Conservation (phyloP, 345 rosid species). For the Acer negundo region DNA sequence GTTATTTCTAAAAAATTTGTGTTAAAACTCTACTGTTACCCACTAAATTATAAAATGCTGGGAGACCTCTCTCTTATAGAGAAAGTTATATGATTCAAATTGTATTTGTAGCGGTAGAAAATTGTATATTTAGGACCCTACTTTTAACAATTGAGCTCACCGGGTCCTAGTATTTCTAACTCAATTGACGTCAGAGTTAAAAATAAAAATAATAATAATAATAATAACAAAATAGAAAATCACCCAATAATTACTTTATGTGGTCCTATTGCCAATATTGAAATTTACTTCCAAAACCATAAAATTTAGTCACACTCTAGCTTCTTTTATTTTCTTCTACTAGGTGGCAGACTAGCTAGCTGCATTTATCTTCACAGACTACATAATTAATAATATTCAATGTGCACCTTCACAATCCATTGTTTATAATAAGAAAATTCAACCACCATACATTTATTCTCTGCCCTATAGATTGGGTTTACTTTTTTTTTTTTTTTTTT, state of each 20-base stretch:
- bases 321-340: not conserved
- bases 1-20: too few relatives aligned
- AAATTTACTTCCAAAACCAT: not conserved
- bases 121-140: too few relatives aligned
- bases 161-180: too few relatives aligned
- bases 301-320: not conserved
- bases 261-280: slow-evolving; percentile 5
- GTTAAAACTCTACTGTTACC: too few relatives aligned
- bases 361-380: not conserved
- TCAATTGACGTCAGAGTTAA: too few relatives aligned
- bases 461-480: not conserved
- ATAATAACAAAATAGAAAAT: not conserved
- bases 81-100: too few relatives aligned
- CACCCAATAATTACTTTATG: not conserved
- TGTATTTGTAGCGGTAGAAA: too few relatives aligned
- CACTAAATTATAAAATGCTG: too few relatives aligned
- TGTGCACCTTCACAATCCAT: slow-evolving; percentile 2
- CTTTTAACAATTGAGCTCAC: too few relatives aligned
- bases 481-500: not conserved
- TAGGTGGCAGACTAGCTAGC: not conserved
- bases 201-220: too few relatives aligned
- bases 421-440: not conserved
- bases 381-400: not conserved
- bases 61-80: too few relatives aligned
- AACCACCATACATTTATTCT: not conserved